Base-by-base conservation (phyloP, 106 monocot genomes). In the Apostasia shenzhenica region DNA sequence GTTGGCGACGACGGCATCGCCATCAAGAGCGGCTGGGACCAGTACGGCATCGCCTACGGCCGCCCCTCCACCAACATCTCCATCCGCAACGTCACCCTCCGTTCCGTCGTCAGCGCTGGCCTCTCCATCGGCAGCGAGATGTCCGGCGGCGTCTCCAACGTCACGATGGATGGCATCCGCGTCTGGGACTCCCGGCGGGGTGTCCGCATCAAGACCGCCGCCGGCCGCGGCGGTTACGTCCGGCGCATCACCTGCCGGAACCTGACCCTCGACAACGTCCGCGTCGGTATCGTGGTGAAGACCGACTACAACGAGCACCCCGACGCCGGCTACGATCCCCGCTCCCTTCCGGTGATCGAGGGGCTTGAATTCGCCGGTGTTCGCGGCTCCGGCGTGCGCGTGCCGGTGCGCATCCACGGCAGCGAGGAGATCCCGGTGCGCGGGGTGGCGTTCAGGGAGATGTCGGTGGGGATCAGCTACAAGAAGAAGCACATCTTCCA, bases 41-140 rank as follows among this genome's bases (percentile, higher is more conserved):
- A 91, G 61, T 91, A 91, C 81, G 86, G 91, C 45, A 84, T 82
- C 42, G 67, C 70, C 52, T 91, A 91, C 70, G 77, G 62, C 2
- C 81, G 67, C 40, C 91, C 91, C 61, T 91, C 91, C 48, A 68
- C 77, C 56, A 86, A 86, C 67, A 91, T 91, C 56, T 49, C 70
- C 68, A 84, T 91, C 47, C 81, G 74, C 26, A 82, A 91, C 77
- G 66, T 83, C 59, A 68, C 75, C 3, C 67, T 91, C 66, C 86
- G 84, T 1, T 90, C 86, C 62, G 77, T 74, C 54, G 81, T 86
- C 4, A 70, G 93, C 80, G 93, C 93, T 69, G 89, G 93, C 39
- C 63, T 93, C 58, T 93, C 93, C 47, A 93, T 93, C 41, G 93
- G 93, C 69, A 93, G 93, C 56, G 93, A 93, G 74, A 91, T 95